Evolutionary conservation across 495 filamentous ascomycete genomes (phyloP).

Genomic region (Aspergillus avenaceus): DNA sequence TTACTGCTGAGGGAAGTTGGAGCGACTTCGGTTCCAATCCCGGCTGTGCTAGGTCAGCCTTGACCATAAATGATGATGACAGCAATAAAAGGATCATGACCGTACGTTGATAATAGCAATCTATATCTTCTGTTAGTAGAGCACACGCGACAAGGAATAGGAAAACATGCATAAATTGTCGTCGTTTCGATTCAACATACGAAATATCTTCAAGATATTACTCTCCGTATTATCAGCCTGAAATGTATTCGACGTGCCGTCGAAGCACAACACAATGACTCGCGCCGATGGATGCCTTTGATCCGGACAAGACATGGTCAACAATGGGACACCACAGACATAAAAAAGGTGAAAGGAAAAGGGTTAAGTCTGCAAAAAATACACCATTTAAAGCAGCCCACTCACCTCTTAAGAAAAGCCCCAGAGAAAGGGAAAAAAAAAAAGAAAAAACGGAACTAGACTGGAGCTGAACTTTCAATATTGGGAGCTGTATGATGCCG

Average conservation of each 20-base stretch:
- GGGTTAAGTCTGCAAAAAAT: no score
- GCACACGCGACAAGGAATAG: not conserved
- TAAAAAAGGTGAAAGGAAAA: no score
- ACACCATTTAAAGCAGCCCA: no score
- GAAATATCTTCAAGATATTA: not conserved
- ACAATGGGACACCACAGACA: no score
- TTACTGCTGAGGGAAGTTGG: not conserved
- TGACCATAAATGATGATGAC: no score
- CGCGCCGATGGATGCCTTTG: not conserved
- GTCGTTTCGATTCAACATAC: not conserved
- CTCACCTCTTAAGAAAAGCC: no score
- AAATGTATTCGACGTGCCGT: not conserved
- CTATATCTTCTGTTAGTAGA: not conserved
- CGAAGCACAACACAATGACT: not conserved
- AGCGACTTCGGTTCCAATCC: not conserved
- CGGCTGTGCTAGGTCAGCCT: not conserved
- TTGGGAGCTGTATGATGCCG: not conserved
- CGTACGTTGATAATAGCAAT: slow-evolving; percentile 1
- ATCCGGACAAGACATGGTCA: not conserved
- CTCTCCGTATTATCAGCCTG: not conserved
- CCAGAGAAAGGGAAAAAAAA: no score
- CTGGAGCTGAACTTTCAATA: no score
- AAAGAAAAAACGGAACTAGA: no score
- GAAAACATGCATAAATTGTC: not conserved
- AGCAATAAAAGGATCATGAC: not conserved